Evolutionary conservation across 2,329 filamentous ascomycete species (phyloP), one percentile per base, ranked within the genome.

Genomic region (Graphiopsis chlorocephala): DNA sequence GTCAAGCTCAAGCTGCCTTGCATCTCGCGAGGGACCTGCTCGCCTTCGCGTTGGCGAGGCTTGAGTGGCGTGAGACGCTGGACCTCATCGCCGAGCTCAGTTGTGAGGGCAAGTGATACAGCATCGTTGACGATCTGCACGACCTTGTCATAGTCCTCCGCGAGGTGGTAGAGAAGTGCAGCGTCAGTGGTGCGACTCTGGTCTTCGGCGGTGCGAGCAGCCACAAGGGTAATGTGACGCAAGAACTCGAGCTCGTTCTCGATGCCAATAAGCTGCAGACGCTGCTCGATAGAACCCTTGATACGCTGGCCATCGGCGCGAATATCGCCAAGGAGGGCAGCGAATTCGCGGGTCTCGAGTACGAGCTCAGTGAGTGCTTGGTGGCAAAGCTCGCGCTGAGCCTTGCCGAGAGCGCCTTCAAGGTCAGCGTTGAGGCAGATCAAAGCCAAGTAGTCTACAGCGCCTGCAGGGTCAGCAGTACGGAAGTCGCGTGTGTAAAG

Each of bases 401-500:
- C 88, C 66, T 86, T 87, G 64, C 92, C 93, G 6, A 89, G 83
- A 64, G 91, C 86, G 23, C 89, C 90, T 28, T 84, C 86, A 50
- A 96, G 82, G 76, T 97, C 94, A 58, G 89, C 86, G 75, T 98
- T 98, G 64, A 99, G 86, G 77, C 92, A 97, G 73, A 99, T 93
- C 64, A 99, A 81, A 6, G 89, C 86, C 56, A 99, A 87, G 77
- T 99, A 99, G 76, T 99, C 95, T 20, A 96, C 91, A 2, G 96
- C 95, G 35, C 92, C 91, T 65, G 91, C 90, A 7, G 93, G 90
- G 73, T 96, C 89, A 23, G 93, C 93, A 31, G 92, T 92, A 61
- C 95, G 90, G 86, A 99, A 99, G 78, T 97, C 93, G 62, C 90
- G 87, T 4, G 96, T 99, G 81, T 99, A 99, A 76, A 95, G 92